Evolutionary conservation across 306 rosid genomes (phyloP), one percentile per base, ranked within the genome.

Genomic region (Carpinus viminea): DNA sequence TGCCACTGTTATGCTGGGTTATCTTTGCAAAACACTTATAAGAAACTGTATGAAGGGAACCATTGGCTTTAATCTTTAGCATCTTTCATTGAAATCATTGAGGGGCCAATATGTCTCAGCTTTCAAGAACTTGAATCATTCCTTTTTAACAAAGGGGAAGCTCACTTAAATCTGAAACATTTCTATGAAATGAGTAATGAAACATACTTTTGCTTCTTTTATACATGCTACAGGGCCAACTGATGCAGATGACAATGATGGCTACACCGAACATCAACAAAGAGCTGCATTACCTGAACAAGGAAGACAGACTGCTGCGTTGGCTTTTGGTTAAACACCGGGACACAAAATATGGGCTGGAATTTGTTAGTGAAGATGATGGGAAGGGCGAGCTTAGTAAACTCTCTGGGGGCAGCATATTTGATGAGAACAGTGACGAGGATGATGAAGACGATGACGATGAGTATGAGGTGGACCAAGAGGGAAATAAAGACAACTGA

Each of bases 191-290:
- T 65, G 20, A 20, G 24, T 17, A 57, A 56, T 26, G 1, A 24
- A 72, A 34, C 16, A 43, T 48, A 47, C 43, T 61, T 68, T 41
- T 28, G 68, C 26, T 56, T 36, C 12, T 36, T 72, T 60, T 59
- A n/a, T 57, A 10, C 48, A 7, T 80, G 74, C 68, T 85, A 52
- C 74, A 95, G 98, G 98, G 98, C 76, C 85, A 76, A 57, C 72
- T 95, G 86, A 87, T 91, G 98, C 98, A 95, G 86, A 86, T 92
- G 89, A 92, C 94, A 43, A 89, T 94, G 97, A 94, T 94, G 98
- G 91, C 98, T 75, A 86, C 91, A 4, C 97, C 97, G 5, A 86
- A 84, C 87, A 86, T 92, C 80, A 93, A 93, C 92, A 92, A 92
- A 83, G 98, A 93, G 91, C 86, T 94, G 74, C 97, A 88, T 74